Base-by-base conservation (phyloP, 148 eudicot species). In the Cornus suecica region DNA sequence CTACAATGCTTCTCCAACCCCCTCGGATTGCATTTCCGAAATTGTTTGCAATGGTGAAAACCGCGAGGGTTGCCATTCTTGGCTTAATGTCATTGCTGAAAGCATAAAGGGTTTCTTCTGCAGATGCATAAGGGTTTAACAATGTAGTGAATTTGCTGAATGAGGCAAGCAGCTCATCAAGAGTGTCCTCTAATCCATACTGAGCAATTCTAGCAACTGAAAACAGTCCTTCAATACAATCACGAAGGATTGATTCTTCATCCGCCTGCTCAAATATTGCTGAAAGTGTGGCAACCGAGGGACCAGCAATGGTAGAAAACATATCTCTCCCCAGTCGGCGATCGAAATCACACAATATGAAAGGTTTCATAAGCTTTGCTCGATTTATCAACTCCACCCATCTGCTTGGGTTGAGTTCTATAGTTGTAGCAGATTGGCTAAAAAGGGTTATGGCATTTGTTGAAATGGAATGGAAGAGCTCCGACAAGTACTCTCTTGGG, bases 281-380 rank as follows among this genome's bases (percentile, higher is more conserved):
- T 27, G 91, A 90, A 26, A 95, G 87, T 23, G 96, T 78, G 68
- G 99, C 92, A 62, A 93, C 91, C 2, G 85, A 74, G 0, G 99
- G 99, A 23, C 99, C 99, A 2, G 99, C 97, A 24, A 95, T 88
- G 37, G 88, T 73, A 18, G 94, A 89, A 79, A 95, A 95, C 97
- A 95, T 95, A 72, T 95, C 99, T 74, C 97, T 76, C 32, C 97
- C 99, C 29, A 95, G 64, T 62, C 87, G 67, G 22, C 87, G 87
- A 71, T 95, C 90, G 70, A 86, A 91, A 26, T 87, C 86, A 67
- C 89, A 89, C 18, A 80, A 13, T 30, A 74, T 62, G 65, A 83
- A 95, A 5, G 99, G 88, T 10, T 83, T 71, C 10, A 81, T 71
- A 2, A 9, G 28, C 76, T 83, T 92, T 58, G 93, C 83, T 69